Evolutionary conservation across 202 grass and related monocot species (phyloP), one percentile per base, ranked within the genome.

Genomic region (Carex arenaria): DNA sequence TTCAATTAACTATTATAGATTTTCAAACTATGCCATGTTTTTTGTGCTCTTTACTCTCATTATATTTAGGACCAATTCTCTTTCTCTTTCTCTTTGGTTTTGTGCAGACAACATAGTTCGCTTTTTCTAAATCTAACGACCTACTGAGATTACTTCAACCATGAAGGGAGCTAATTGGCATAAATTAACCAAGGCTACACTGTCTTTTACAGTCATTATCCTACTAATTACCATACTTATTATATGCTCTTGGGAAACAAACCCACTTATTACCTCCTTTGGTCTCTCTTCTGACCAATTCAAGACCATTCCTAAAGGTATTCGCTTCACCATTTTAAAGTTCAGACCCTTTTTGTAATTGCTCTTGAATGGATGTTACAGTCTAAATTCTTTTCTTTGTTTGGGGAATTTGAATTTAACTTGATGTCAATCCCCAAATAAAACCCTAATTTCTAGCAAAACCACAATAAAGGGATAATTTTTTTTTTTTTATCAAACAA

Each of bases 111-210:
- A 52, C n/a, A 68, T 28, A 49, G n/a, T 18, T 66, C 79, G 1
- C 45, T 4, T 67, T 32, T 54, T 67, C 34, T 64, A 38, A 80
- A 64, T 80, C 13, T 49, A 13, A 43, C 61, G 60, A 64, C 7
- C 55, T 47, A 64, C 49, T 73, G 54, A 61, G 22, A 32, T 84
- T 71, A 61, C 64, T 36, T 81, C 51, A 36, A 80, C 62, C 66
- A 89, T 89, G 87, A 86, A 86, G 74, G 70, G 87, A n/a, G 57
- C 67, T 47, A 22, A 30, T 71, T 64, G 85, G 55, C 84, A 72
- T 64, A 89, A 84, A 81, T 12, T 84, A 51, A 86, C 69, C 4
- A 55, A 42, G 19, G 67, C 28, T 22, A 85, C 55, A 79, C n/a
- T 89, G 15, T 65, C 68, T 66, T 13, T 74, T 31, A 60, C 68